phyloP scores from a whole-genome alignment of 1,139 yeast species.

The Pichia norvegensis region DNA sequence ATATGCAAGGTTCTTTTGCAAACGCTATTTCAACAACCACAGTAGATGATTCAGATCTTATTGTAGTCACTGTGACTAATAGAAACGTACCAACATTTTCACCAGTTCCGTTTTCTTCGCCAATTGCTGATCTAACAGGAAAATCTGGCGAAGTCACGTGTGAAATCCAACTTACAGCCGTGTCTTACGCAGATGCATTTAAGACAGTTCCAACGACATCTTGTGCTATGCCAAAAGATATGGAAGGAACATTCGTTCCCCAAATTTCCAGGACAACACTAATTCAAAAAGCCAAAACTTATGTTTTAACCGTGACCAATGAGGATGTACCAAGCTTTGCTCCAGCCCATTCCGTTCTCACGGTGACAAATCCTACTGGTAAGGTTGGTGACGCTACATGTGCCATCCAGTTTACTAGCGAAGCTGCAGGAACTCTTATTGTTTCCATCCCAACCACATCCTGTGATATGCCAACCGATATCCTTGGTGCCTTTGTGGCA shows the following conservation, averaged over 20 bases:
- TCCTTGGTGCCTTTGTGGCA: not conserved
- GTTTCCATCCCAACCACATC: not conserved
- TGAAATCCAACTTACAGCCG: not conserved
- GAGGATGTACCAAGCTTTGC: not conserved
- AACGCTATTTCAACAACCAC: not conserved
- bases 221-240: not conserved
- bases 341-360: fast-evolving
- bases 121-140: not conserved
- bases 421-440: not conserved
- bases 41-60: not conserved
- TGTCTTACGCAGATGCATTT: not conserved
- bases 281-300: not conserved
- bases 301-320: not conserved
- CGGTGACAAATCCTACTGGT: not conserved
- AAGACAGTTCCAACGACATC: not conserved
- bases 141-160: not conserved
- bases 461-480: not conserved
- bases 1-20: not conserved
- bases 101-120: not conserved
- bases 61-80: not conserved
- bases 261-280: not conserved
- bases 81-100: not conserved
- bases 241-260: not conserved
- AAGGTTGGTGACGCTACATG: not conserved
- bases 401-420: not conserved